Percentiles rank a stretch among this genome's conserved stretches.
These are phyloP conservation scores for Gliomastix tumulicola DNA, from an alignment of 2,329 filamentous ascomycete genomes.

Conservation along the genomic window DNA sequence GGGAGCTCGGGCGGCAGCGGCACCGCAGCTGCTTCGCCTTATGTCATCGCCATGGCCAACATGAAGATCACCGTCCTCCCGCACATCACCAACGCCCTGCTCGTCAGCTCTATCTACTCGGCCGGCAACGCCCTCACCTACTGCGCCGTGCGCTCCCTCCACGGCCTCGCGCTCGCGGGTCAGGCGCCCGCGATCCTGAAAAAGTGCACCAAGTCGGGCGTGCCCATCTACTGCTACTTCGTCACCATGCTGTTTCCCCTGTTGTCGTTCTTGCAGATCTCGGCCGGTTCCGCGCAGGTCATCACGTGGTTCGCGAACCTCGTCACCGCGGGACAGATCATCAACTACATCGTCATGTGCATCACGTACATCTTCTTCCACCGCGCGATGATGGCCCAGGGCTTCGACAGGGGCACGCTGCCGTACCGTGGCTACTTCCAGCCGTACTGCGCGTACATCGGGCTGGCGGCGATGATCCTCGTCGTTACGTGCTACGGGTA, in stretches of 20 bases:
- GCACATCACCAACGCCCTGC: constrained; percentile 50
- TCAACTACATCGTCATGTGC: constrained; percentile 53
- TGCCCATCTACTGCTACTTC: constrained; percentile 51
- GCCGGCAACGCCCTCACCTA: constrained; percentile 45
- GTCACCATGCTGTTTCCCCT: constrained; percentile 46
- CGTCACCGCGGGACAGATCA: constrained; percentile 50
- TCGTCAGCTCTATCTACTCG: constrained; percentile 35
- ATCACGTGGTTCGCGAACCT: constrained; percentile 49
- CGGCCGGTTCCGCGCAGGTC: constrained; percentile 37
- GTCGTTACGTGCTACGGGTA: constrained; percentile 50
- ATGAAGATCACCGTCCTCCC: constrained; percentile 45
- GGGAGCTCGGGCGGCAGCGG: constrained; percentile 20
- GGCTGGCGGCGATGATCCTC: constrained; percentile 29
- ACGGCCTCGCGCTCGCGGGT: constrained; percentile 41
- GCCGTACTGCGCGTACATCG: constrained; percentile 47
- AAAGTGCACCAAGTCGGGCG: constrained; percentile 52
- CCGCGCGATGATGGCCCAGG: constrained; percentile 45
- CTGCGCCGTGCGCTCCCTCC: constrained; percentile 41
- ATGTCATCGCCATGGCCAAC: constrained; percentile 50
- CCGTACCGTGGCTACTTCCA: constrained; percentile 54
- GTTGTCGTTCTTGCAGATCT: constrained; percentile 44
- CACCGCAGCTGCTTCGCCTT: constrained; percentile 47
- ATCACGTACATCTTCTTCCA: constrained; percentile 39
- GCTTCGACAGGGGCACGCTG: constrained; percentile 41
- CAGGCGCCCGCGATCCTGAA: constrained; percentile 45